Base-by-base conservation (phyloP, 495 filamentous ascomycete genomes). In the Lophiostoma macrostomum region DNA sequence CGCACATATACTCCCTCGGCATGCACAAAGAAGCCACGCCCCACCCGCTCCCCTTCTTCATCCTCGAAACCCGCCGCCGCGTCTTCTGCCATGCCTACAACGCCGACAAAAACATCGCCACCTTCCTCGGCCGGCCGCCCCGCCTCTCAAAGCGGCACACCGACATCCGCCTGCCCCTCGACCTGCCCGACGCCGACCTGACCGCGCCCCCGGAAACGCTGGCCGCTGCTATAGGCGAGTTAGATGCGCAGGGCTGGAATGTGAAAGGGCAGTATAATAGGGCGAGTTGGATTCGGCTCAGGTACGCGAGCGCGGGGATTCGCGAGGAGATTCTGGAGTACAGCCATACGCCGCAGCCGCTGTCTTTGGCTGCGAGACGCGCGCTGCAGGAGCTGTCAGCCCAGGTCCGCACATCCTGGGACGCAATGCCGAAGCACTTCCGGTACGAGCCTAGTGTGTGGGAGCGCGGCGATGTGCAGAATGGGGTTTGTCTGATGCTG, bases 321-420 rank as follows among this genome's bases (percentile, higher is more conserved):
- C 50, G 57, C 8, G 57, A 61, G 28, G 51, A 56, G 25, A 51
- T 61, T 23, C 34, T 61, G 19, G 57, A 61, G 14, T 40, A 29
- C 44, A 51, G 10, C 47, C 53, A 37, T 54, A 16, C 45, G 42
- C 34, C 8, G 6, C 5, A 24, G 27, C 5, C 5, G 6, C 16
- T 16, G 27, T 4, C 27, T 7, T 19, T 4, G 13, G 10, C 22
- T 8, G 10, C 25, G 5, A 28, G 4, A 6, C 29, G 11, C 25
- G 19, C 43, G 6, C 11, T 4, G 20, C 3, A 25, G 13, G 41
- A 53, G 11, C 53, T 60, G 27, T 60, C 56, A 6, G 35, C 24
- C 19, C 49, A 50, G 4, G 19, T n/a, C n/a, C 25, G 27, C 20
- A 19, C 34, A 19, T 13, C 29, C 2, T 54, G 56, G 49, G 25